Base-by-base conservation (phyloP, 768 basidiomycete genomes). In the Serendipita vermifera region DNA sequence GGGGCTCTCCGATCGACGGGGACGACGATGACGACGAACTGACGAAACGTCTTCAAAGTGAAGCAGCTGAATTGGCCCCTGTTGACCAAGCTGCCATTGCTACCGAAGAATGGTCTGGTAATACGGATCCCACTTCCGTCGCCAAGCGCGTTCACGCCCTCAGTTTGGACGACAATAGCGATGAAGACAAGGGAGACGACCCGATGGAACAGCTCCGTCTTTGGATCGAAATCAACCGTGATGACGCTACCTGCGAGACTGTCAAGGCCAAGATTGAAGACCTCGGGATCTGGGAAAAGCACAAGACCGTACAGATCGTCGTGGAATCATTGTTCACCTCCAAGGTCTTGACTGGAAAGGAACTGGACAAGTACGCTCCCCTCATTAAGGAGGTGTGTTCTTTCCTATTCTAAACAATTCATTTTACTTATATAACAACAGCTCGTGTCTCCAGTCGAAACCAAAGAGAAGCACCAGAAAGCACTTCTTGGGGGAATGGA, bases 401-500 rank as follows among this genome's bases (percentile, higher is more conserved):
- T 54, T n/a, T 53, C 32, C 36, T 33, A 7, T 14, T 35, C 24
- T 55, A 38, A 33, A n/a, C 32, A 22, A 11, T 5, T 9, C 29
- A 15, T 51, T 31, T 33, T 48, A 24, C 5, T 41, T 17, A 31
- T 1, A 17, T 20, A 20, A 5, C 54, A n/a, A 17, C 57, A 93
- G 89, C 78, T 93, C 77, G 82, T 87, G 48, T 84, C 84, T 0
- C 84, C 85, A 2, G 7, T 51, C 15, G 46, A 51, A 51, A 31
- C 17, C 22, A 51, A 51, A 31, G 94, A 98, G 74, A 97, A 92
- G 69, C 88, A 94, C 64, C 90, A 96, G 69, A 99, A 98, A 70
- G 75, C 92, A 0, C 72, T 99, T 29, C 76, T 98, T 5, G 96
- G 96, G 26, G 96, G 96, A 54, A 72, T 98, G 48, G 96, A 99